Evolutionary conservation across 2,329 filamentous ascomycete species (phyloP), one percentile per base, ranked within the genome.

Genomic region (Xenosphaeropsis pyriputrescens): DNA sequence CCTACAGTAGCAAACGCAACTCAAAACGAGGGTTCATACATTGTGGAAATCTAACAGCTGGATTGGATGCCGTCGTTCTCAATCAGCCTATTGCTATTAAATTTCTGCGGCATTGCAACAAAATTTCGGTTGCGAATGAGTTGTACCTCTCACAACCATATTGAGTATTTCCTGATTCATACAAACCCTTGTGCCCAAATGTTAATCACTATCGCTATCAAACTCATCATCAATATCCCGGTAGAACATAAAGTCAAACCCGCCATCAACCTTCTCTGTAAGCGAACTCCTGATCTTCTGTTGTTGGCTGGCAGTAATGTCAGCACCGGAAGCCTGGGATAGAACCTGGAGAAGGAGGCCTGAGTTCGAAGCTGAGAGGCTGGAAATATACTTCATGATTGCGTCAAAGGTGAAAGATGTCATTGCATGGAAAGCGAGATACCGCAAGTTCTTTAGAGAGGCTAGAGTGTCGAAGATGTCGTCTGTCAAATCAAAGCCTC

Each of bases 331-430:
- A 34, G 47, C 49, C 32, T 56, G 54, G 32, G 44, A 52, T 46
- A 56, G 48, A 9, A 59, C 45, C 19, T 47, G 51, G 13, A 60
- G 38, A 6, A 45, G 22, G 12, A 60, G 43, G 12, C 55, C 56
- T 19, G 44, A 44, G 36, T 59, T 58, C 8, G 48, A 50, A 8
- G 44, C 43, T n/a, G 51, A 47, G 6, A 70, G 51, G 3, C 39
- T 49, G 6, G 50, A 44, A 19, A 67, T 55, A 40, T 65, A 68
- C 0, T 47, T 34, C n/a, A 55, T 49, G 1, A 80, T 59, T 2
- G 67, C 69, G 4, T 61, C 51, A 3, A 57, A 56, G 0, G 68
- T 70, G 50, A 81, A 78, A 2, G 54, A 53, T 0, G 75, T 74
- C 2, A 67, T 55, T 2, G 68, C 71, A 29, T 62, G 64, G 32